phyloP scores from a whole-genome alignment of 129 eudicot species.

The Mikania micrantha region DNA sequence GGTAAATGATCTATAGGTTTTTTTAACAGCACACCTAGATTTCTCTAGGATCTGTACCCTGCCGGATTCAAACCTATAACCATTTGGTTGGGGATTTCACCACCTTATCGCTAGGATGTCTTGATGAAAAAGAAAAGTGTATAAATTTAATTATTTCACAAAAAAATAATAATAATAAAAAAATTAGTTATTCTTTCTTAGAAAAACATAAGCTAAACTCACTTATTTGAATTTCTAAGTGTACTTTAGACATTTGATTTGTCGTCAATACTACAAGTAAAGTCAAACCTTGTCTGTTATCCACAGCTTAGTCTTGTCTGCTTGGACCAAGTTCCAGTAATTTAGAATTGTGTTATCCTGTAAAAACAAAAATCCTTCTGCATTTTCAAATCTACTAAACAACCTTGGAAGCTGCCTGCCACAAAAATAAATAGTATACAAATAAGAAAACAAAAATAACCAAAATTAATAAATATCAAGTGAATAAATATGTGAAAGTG shows the following conservation, averaged over 20 bases:
- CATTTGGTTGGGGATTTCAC: too few species aligned
- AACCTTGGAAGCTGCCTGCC: slow-evolving; percentile 63
- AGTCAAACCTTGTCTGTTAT: slow-evolving; percentile 70
- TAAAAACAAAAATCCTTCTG: slow-evolving; percentile 81
- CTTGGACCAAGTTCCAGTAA: slow-evolving; percentile 88
- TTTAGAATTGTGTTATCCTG: slow-evolving; percentile 77
- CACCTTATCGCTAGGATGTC: too few species aligned
- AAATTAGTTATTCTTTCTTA: too few species aligned
- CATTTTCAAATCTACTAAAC: slow-evolving; percentile 60
- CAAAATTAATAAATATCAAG: neutral
- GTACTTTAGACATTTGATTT: neutral
- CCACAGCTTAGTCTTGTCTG: slow-evolving; percentile 85
- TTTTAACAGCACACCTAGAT: too few species aligned
- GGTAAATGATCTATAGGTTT: slow-evolving; percentile 15
- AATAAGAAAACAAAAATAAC: neutral
- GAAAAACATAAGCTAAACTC: neutral
- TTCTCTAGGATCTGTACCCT: too few species aligned
- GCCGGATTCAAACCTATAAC: too few species aligned
- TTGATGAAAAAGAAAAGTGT: neutral
- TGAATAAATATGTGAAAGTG: slow-evolving; percentile 9
- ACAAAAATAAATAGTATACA: slow-evolving; percentile 12
- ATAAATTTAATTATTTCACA: neutral
- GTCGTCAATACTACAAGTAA: slow-evolving; percentile 1
- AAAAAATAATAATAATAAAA: too few species aligned
- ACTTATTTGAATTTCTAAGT: neutral